Evolutionary conservation across 768 basidiomycete species (phyloP), one percentile per base, ranked within the genome.

Genomic region (Leucocoprinus birnbaumii): DNA sequence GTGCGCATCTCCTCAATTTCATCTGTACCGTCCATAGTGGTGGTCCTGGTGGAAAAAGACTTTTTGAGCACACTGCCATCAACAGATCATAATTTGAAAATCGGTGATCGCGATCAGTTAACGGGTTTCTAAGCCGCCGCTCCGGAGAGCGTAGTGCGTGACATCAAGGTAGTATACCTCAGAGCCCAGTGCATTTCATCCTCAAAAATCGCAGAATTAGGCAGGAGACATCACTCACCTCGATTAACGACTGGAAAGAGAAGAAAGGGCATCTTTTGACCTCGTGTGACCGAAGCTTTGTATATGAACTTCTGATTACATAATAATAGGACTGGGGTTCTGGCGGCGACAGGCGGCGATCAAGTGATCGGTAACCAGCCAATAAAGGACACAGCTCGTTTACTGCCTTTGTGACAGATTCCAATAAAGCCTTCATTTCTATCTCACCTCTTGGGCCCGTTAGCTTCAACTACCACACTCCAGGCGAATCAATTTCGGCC

Each of bases 151-250:
- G 73, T 77, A 77, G 66, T 75, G 76, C 76, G 60, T 75, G 63
- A 65, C 77, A 73, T 72, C 75, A 71, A 63, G n/a, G n/a, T n/a
- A n/a, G 13, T 42, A 21, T 53, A 34, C 55, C 65, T 79, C 80
- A 79, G 79, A 80, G 80, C 80, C 80, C 80, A 82, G 80, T 80
- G 80, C 80, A 62, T 73, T 80, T 82, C 79, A 74, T 82, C 79
- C 13, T 48, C n/a, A 53, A 55, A 43, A 45, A 43, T 51, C 61
- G 55, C 52, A 14, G 25, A 40, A 18, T 6, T 11, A 25, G 11
- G 31, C 5, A 31, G 5, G 35, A 54, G 50, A 58, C 61, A 37
- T 41, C n/a, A n/a, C n/a, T n/a, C n/a, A 59, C 58, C 55, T 59
- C 54, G 16, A 16, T 49, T n/a, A 11, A 16, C 25, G 18, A 13